A percentile compares a stretch with the other conserved stretches of the same genome.
Evolutionary conservation across 2,329 filamentous ascomycete genomes (phyloP).

Genomic region (Lachnellula suecica): DNA sequence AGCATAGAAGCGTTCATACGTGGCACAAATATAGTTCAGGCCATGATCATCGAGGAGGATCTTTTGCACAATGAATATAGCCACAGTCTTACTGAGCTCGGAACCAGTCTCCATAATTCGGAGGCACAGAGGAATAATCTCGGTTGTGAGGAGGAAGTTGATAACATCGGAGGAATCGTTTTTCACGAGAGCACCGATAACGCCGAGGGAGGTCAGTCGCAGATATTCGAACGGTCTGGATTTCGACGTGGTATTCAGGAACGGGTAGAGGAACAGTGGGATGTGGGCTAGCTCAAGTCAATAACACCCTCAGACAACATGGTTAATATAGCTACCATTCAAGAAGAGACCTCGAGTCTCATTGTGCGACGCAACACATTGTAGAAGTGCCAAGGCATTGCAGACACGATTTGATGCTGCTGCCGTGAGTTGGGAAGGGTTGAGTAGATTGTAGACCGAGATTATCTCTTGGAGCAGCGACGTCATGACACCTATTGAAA

Average conservation of each 20-base stretch:
- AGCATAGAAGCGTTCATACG: slow-evolving; percentile 97
- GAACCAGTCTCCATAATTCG: slow-evolving; percentile 99
- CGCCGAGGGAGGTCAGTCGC: slow-evolving; percentile 89
- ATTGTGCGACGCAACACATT: slow-evolving; percentile 96
- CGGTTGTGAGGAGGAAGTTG: slow-evolving; percentile 96
- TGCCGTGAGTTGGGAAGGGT: slow-evolving; percentile 93
- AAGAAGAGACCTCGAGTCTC: slow-evolving; percentile 93
- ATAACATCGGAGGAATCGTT: slow-evolving; percentile 99
- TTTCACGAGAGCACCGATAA: slow-evolving; percentile 96
- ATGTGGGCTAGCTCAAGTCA: slow-evolving; percentile 73
- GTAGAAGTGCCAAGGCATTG: slow-evolving; percentile 91
- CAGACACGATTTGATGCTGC: slow-evolving; percentile 97
- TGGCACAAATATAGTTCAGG: slow-evolving; percentile 96
- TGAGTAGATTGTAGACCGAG: slow-evolving; percentile 94
- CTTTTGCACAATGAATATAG: slow-evolving; percentile 99
- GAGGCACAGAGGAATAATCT: slow-evolving; percentile 96
- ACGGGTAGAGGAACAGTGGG: slow-evolving; percentile 94
- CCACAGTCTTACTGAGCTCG: slow-evolving; percentile 97
- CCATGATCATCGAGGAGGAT: slow-evolving; percentile 96
- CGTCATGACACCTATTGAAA: slow-evolving; percentile 83
- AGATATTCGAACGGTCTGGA: slow-evolving; percentile 97
- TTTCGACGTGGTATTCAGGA: slow-evolving; percentile 98
- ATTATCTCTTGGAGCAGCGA: slow-evolving; percentile 97
- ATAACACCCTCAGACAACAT: slow-evolving; percentile 7
- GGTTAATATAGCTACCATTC: slow-evolving; percentile 65